These are phyloP conservation scores for Paramecium caudatum DNA, from an alignment of 73 alveolate species.

Conservation along the genomic window DNA sequence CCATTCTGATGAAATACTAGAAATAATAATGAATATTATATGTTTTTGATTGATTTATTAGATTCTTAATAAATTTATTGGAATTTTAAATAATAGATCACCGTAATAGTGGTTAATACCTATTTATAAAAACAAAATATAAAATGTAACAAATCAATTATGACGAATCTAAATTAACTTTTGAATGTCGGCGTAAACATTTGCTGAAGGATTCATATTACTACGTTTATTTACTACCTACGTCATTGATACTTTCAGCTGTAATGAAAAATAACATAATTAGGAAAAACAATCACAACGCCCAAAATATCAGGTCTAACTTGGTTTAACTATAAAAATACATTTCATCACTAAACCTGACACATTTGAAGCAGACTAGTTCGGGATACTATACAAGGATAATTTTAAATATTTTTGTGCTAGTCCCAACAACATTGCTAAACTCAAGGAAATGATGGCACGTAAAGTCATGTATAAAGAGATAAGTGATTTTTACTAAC, in stretches of 20 bases:
- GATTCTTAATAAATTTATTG: too few species aligned
- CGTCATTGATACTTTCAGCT: not conserved
- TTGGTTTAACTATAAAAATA: not conserved
- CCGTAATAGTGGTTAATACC: too few species aligned
- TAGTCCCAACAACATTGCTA: not conserved
- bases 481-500: slow-evolving; percentile 19
- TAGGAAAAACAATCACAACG: not conserved
- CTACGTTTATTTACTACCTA: slow-evolving; percentile 2
- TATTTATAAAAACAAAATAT: not conserved
- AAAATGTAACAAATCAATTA: slow-evolving; percentile 41
- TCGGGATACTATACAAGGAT: slow-evolving; percentile 33
- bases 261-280: not conserved
- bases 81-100: too few species aligned
- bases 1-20: not conserved
- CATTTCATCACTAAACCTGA: not conserved
- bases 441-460: slow-evolving; percentile 23
- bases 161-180: not conserved
- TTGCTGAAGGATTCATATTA: not conserved
- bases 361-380: not conserved
- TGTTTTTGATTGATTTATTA: not conserved
- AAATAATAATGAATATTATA: not conserved
- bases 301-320: slow-evolving; percentile 41
- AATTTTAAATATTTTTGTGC: slow-evolving; percentile 39
- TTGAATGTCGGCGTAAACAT: slow-evolving; percentile 51
- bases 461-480: slow-evolving; percentile 55